Conservation (phyloP, 2,329 filamentous ascomycete genomes). For the Sporothrix inflata region DNA sequence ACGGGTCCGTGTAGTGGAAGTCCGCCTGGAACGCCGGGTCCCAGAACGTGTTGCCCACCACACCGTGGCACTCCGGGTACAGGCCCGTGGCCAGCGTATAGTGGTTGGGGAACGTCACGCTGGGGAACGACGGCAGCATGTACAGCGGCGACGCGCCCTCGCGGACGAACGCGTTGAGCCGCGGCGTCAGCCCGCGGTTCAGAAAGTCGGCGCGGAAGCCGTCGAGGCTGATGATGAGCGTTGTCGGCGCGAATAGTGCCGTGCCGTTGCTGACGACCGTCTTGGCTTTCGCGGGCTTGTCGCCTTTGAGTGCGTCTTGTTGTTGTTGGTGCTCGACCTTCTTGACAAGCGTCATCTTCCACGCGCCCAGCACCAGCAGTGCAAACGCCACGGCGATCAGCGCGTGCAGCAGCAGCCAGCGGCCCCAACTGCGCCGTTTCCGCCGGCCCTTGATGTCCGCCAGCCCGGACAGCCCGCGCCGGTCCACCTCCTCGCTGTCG, state of each 20-base stretch:
- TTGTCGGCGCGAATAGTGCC: constrained; percentile 85
- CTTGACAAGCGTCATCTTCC: constrained; percentile 58
- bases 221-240: constrained; percentile 90
- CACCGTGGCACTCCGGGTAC: constrained; percentile 88
- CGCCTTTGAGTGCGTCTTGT: constrained; percentile 32
- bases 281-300: constrained; percentile 27
- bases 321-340: constrained; percentile 36
- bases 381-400: constrained; percentile 58
- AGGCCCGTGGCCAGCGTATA: constrained; percentile 91
- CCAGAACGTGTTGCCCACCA: constrained; percentile 95
- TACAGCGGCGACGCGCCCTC: constrained; percentile 88
- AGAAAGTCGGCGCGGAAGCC: constrained; percentile 96
- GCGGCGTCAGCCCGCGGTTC: constrained; percentile 78
- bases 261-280: constrained; percentile 74
- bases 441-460: constrained; percentile 47
- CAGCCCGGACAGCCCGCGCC: constrained; percentile 55
- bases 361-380: constrained; percentile 59
- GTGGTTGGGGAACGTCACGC: constrained; percentile 95
- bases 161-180: constrained; percentile 74
- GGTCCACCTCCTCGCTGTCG: constrained; percentile 62
- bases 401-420: constrained; percentile 57
- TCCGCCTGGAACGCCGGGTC: constrained; percentile 75
- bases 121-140: constrained; percentile 94
- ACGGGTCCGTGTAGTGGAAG: constrained; percentile 84
- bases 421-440: constrained; percentile 44